phyloP scores from a whole-genome alignment of 164 flowering plant genomes.

The Vitis riparia region DNA sequence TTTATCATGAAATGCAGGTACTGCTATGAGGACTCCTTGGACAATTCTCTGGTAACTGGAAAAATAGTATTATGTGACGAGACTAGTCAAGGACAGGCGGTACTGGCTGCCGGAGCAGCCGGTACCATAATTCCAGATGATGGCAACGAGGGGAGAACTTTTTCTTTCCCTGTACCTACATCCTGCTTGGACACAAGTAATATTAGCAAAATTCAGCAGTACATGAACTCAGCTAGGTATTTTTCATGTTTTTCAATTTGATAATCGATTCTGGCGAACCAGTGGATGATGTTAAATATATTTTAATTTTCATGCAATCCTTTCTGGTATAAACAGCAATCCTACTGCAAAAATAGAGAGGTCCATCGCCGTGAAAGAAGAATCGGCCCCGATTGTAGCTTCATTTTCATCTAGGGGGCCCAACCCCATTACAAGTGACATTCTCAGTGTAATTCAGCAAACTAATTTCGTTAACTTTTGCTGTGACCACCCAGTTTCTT shows the following conservation, averaged over 20 bases:
- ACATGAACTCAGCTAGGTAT: background rate
- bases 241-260: too few species aligned
- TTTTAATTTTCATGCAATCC: too few species aligned
- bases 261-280: too few species aligned
- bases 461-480: background rate
- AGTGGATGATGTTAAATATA: too few species aligned
- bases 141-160: background rate
- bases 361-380: slow-evolving; percentile 11
- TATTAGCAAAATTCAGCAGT: background rate
- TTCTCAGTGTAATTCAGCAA: slow-evolving; percentile 33
- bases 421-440: slow-evolving; percentile 20
- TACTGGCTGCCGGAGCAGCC: background rate
- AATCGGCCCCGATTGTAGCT: slow-evolving; percentile 36
- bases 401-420: slow-evolving; percentile 59
- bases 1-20: background rate
- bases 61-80: slow-evolving; percentile 4
- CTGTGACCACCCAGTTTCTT: too few species aligned
- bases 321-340: too few species aligned
- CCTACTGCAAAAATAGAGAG: slow-evolving; percentile 9
- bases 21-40: background rate
- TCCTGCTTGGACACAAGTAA: background rate
- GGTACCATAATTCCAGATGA: background rate
- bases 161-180: background rate
- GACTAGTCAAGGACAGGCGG: background rate
- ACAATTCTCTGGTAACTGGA: background rate